Evolutionary conservation across 192 early-diverging fungal genomes (phyloP).

Genomic region (Entomortierella lignicola): DNA sequence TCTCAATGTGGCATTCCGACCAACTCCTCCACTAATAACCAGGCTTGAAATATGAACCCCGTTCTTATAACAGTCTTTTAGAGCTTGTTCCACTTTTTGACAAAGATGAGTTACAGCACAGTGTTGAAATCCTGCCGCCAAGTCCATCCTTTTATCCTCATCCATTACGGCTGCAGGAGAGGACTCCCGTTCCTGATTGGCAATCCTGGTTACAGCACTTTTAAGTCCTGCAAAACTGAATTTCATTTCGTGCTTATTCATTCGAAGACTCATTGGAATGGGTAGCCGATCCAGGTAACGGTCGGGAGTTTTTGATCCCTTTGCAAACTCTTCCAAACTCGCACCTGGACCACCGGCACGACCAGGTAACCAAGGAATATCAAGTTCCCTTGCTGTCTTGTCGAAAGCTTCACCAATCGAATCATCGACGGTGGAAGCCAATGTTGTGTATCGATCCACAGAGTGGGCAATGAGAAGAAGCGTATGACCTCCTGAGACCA

Average conservation of each 20-base stretch:
- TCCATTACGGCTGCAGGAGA: constrained; percentile 39
- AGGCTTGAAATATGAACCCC: constrained; percentile 58
- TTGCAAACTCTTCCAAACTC: constrained; percentile 73
- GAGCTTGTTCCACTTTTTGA: constrained; percentile 71
- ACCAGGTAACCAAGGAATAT: constrained; percentile 70
- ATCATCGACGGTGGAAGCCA: constrained; percentile 80
- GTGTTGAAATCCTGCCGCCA: constrained; percentile 80
- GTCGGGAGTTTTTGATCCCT: constrained; percentile 58
- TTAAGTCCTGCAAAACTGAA: constrained; percentile 86
- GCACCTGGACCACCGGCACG: constrained; percentile 77
- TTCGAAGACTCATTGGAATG: constrained; percentile 71
- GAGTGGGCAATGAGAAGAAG: constrained; percentile 66
- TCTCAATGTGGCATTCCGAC: constrained; percentile 75
- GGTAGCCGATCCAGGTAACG: constrained; percentile 54
- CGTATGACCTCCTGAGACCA: constrained; percentile 85
- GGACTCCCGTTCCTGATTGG: constrained; percentile 55
- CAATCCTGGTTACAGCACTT: constrained; percentile 68
- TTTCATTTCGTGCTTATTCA: constrained; percentile 58
- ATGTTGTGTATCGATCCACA: constrained; percentile 68
- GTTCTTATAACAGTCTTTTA: constrained; percentile 53
- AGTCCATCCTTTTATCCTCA: constrained; percentile 54
- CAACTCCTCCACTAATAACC: constrained; percentile 83
- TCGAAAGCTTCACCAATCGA: constrained; percentile 85
- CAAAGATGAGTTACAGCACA: constrained; percentile 68
- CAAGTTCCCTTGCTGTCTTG: constrained; percentile 76